Base-by-base conservation (phyloP, 2,329 filamentous ascomycete species). In the Arachnomyces sp. region DNA sequence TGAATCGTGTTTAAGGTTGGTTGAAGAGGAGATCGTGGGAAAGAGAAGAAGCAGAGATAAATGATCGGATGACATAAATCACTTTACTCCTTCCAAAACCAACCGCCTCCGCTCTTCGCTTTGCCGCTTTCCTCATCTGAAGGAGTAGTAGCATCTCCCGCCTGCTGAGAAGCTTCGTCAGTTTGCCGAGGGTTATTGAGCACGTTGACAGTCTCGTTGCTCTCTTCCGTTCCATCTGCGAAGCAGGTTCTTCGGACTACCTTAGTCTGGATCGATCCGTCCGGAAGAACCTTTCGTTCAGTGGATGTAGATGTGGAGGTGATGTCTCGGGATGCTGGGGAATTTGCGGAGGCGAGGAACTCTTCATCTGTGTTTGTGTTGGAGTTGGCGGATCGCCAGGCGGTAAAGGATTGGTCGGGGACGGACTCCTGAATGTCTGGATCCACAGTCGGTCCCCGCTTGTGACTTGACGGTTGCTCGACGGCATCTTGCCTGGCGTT, bases 201-300 rank as follows among this genome's bases (percentile, higher is more conserved):
- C 7, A 55, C 49, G 34, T 77, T 71, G 3, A 72, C 59, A 6
- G 71, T 74, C 48, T 78, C 73, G 7, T 72, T 68, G 28, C 59
- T 74, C 53, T 80, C 76, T 51, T 80, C 77, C 3, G 68, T 65
- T 0, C 77, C 77, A 59, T 81, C 76, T 1, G 72, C 63, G 49
- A 78, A 81, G 2, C 72, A 66, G 50, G 72, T 74, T 46, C 74
- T 80, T 12, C 76, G 59, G 7, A 77, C 61, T 2, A 71, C 68
- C 48, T 73, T 77, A 0, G 73, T 79, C 7, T 73, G 71, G 2
- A 78, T 59, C 0, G 71, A 73, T 9, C 77, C 77, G 52, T 81
- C 76, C 0, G 73, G 64, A 2, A 72, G 60, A 2, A 68, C 70
- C 3, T 65, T 70, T 3, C 72, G 72, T 46, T 77, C 69, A 2